Evolutionary conservation across 140 eudicot genomes (phyloP).

Genomic region (Erigeron philadelphicus): DNA sequence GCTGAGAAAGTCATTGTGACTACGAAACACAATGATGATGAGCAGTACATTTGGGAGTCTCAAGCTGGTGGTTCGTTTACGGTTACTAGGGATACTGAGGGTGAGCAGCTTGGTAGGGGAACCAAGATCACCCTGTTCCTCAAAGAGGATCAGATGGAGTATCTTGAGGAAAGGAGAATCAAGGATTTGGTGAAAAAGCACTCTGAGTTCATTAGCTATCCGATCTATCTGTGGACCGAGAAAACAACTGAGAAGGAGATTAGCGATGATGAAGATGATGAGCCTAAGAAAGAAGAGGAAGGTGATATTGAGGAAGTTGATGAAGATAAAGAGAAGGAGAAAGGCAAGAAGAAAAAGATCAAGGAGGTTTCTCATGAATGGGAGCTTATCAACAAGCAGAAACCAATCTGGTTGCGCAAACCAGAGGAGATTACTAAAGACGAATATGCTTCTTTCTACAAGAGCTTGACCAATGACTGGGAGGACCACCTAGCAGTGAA

Average conservation of each 20-base stretch:
- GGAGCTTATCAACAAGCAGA: conserved; percentile 67
- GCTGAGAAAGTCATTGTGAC: conserved; percentile 78
- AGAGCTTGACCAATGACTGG: conserved; percentile 74
- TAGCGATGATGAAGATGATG: conserved; percentile 66
- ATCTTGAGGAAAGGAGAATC: conserved; percentile 63
- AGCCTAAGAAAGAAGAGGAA: conserved; percentile 56
- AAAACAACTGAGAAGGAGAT: conserved; percentile 68
- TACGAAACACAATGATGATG: conserved; percentile 76
- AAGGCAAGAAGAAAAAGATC: conserved; percentile 63
- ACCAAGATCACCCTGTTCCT: conserved; percentile 70
- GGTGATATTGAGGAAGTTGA: conserved; percentile 69
- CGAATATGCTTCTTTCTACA: conserved; percentile 72
- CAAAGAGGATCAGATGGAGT: conserved; percentile 76
- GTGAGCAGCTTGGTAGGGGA: conserved; percentile 70
- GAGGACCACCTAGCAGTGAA: conserved; percentile 69
- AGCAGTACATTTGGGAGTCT: conserved; percentile 75
- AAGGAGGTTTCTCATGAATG: conserved; percentile 75
- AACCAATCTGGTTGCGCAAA: conserved; percentile 72
- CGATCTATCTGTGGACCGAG: conserved; percentile 66
- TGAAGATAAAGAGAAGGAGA: conserved; percentile 60
- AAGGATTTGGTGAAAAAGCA: conserved; percentile 78
- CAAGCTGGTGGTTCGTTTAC: conserved; percentile 84
- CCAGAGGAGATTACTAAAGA: conserved; percentile 75
- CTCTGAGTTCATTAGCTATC: conserved; percentile 73
- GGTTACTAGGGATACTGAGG: conserved; percentile 47